These are phyloP conservation scores for Tricladium varicosporioides DNA, from an alignment of 2,329 filamentous ascomycete species.

Conservation along the genomic window DNA sequence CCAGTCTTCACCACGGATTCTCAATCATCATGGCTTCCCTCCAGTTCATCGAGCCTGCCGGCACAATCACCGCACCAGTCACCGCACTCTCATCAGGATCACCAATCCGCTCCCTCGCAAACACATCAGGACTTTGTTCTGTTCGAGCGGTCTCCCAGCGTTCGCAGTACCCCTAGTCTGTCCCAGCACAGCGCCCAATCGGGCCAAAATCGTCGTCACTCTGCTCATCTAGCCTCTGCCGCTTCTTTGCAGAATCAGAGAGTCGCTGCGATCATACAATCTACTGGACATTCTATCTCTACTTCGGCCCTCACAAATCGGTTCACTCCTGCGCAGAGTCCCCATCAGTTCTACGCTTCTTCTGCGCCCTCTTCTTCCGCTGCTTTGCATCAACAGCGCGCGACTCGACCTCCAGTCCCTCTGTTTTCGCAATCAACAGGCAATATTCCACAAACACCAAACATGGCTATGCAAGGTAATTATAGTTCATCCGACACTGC, in stretches of 20 bases:
- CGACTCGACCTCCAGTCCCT: conserved; percentile 66
- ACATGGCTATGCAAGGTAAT: conserved; percentile 59
- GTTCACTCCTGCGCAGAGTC: conserved; percentile 54
- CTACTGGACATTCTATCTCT: conserved; percentile 52
- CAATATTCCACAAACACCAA: conserved; percentile 44
- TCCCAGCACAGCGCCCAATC: conserved; percentile 36
- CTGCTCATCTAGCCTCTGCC: conserved; percentile 50
- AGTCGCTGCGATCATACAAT: conserved; percentile 58
- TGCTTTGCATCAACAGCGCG: conserved; percentile 52
- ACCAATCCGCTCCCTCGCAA: conserved; percentile 6
- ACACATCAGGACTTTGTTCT: conserved; percentile 71
- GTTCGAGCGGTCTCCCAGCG: conserved; percentile 33
- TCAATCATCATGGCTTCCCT: conserved; percentile 76
- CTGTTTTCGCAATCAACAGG: conserved; percentile 63
- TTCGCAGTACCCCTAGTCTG: conserved; percentile 34
- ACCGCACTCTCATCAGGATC: conserved; percentile 34
- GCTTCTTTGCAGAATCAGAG: conserved; percentile 55
- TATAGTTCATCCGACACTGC: conserved; percentile 20
- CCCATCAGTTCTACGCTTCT: conserved; percentile 64
- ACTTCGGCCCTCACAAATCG: conserved; percentile 55
- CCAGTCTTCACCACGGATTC: conserved; percentile 82
- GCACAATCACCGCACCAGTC: conserved; percentile 58
- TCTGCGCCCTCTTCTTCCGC: conserved; percentile 61
- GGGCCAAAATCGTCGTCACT: conserved; percentile 48
- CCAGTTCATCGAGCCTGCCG: conserved; percentile 62